phyloP scores from a whole-genome alignment of 108 stramenopile species.

The Cafeteria roenbergensis region DNA sequence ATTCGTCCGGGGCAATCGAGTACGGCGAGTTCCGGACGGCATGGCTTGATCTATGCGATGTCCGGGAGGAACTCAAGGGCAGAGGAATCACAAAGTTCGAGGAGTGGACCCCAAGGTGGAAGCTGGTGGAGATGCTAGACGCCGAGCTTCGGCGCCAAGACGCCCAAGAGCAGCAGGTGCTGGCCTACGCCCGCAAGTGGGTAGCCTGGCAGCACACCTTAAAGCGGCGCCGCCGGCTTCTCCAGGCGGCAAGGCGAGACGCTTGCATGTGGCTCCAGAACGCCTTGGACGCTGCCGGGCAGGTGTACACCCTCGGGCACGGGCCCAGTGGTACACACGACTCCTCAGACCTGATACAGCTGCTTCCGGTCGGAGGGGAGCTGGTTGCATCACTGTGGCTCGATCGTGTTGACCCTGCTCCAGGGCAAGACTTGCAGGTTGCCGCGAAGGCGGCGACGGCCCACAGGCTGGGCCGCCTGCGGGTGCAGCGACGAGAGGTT shows the following conservation, averaged over 20 bases:
- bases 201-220: constrained; percentile 33
- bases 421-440: too few relatives aligned
- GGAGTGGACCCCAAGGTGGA: constrained; percentile 17
- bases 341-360: too few relatives aligned
- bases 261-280: constrained; percentile 35
- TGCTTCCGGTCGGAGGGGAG: too few relatives aligned
- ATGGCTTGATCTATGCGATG: constrained; percentile 38
- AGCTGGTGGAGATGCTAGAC: constrained; percentile 34
- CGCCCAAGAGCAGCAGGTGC: constrained; percentile 35
- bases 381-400: too few relatives aligned
- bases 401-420: too few relatives aligned
- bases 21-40: constrained; percentile 53
- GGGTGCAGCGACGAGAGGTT: too few relatives aligned
- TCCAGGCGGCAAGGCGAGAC: constrained; percentile 33
- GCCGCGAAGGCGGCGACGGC: too few relatives aligned
- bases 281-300: constrained; percentile 49
- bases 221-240: constrained; percentile 20
- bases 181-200: constrained; percentile 48
- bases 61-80: constrained; percentile 40
- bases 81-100: constrained; percentile 45
- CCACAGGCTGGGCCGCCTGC: too few relatives aligned
- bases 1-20: constrained; percentile 39
- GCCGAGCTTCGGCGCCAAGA: constrained; percentile 46
- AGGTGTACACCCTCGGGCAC: too few relatives aligned
- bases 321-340: too few relatives aligned